Base-by-base conservation (phyloP, 1,284 basidiomycete genomes). In the Rhodotorula sp. region DNA sequence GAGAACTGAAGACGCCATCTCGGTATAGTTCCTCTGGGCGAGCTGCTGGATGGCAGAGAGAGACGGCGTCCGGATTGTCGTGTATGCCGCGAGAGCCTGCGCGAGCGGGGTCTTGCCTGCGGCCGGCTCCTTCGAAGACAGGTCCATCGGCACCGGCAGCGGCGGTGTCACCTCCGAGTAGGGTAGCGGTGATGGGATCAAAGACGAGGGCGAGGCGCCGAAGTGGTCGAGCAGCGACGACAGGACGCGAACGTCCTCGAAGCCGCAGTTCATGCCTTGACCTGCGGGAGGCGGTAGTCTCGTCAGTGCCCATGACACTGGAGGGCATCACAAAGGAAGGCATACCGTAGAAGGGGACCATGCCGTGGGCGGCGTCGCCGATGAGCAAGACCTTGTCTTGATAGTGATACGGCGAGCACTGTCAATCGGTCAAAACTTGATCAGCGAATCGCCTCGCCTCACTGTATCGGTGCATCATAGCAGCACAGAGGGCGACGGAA, bases 261-360 rank as follows among this genome's bases (percentile, higher is more conserved):
- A 86, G 16, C 95, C 95, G 80, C 95, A 97, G 80, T 99, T 99
- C 76, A 99, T 86, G 26, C 95, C 95, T 84, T 99, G 95, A 31
- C 94, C 77, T 78, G 63, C 2, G 56, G 38, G 26, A 1, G 1
- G 18, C 4, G 45, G 23, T 47, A 19, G 23, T n/a, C 45, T n/a
- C 31, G 45, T 19, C 31, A 23, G 60, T 16, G 16, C n/a, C 8
- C 16, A 8, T 7, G 14, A 26, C 31, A 15, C 12, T 8, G 5
- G 34, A 34, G 5, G 34, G 8, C 8, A 50, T 8, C 18, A 7
- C n/a, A n/a, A n/a, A 14, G 38, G 38, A 38, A 38, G 47, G 64
- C 68, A 31, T 7, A 72, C 81, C 95, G 81, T 95, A 99, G 84
- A 99, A 99, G 62, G 95, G 95, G 15, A 74, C 79, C 93, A 97